phyloP scores from a whole-genome alignment of 2,329 filamentous ascomycete genomes.

The Colletotrichum aenigma region DNA sequence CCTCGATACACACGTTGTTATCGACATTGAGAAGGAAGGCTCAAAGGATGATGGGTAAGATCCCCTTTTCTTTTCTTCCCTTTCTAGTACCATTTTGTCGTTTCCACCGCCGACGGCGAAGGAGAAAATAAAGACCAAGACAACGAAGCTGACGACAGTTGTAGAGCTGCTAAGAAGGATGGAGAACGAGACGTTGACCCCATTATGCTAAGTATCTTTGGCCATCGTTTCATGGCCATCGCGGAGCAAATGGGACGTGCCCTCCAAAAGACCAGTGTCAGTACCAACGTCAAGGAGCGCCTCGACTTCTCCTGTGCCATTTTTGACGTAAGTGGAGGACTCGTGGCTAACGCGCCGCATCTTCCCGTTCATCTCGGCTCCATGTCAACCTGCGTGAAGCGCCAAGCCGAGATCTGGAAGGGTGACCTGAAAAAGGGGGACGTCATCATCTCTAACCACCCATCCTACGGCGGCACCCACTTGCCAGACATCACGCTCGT shows the following conservation, averaged over 20 bases:
- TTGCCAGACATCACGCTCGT: conserved; percentile 82
- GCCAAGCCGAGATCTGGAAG: conserved; percentile 80
- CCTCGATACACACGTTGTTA: conserved; percentile 86
- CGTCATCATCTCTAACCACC: conserved; percentile 83
- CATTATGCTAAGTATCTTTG: conserved; percentile 80
- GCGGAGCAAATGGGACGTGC: conserved; percentile 85
- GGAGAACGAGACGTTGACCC: conserved; percentile 57
- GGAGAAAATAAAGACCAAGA: too few species aligned
- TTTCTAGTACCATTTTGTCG: neutral
- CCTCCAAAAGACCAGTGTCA: conserved; percentile 80
- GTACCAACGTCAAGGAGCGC: conserved; percentile 82
- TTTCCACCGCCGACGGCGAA: conserved; percentile 19
- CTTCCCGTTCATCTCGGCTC: conserved; percentile 81
- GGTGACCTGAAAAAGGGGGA: conserved; percentile 79
- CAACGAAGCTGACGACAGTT: neutral
- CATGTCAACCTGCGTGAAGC: conserved; percentile 82
- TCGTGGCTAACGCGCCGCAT: conserved; percentile 82
- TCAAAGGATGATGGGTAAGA: conserved; percentile 31
- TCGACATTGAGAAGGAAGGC: conserved; percentile 72
- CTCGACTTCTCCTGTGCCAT: conserved; percentile 84
- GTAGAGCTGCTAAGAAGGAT: conserved; percentile 24
- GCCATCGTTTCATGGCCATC: conserved; percentile 84
- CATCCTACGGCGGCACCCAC: conserved; percentile 83
- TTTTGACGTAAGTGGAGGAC: conserved; percentile 75
- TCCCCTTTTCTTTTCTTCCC: neutral